phyloP scores from a whole-genome alignment of 2,329 filamentous ascomycete species.

The Mariannaea elegans region DNA sequence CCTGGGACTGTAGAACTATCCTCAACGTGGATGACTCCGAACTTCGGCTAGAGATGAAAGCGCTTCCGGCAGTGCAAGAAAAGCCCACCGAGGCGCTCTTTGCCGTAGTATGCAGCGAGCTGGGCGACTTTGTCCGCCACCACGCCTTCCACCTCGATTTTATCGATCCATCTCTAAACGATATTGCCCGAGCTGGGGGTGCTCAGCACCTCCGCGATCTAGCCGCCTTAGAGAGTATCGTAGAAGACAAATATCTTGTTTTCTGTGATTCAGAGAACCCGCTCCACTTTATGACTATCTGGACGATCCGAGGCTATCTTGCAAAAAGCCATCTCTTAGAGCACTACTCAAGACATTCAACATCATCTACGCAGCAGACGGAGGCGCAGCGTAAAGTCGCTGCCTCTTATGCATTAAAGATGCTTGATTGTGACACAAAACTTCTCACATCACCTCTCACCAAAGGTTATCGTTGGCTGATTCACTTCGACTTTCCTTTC shows the following conservation, averaged over 20 bases:
- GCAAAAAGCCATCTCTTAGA: constrained; percentile 61
- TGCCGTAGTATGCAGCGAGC: constrained; percentile 48
- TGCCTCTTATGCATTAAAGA: constrained; percentile 42
- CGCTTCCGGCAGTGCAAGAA: constrained; percentile 36
- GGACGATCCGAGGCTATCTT: constrained; percentile 41
- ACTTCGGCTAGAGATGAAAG: constrained; percentile 51
- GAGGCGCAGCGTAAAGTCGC: constrained; percentile 42
- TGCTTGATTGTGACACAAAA: constrained; percentile 50
- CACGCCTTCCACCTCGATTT: constrained; percentile 47
- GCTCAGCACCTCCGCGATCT: no score
- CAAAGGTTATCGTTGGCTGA: constrained; percentile 49
- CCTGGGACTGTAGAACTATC: constrained; percentile 53
- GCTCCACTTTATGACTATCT: constrained; percentile 49
- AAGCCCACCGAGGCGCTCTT: constrained; percentile 54
- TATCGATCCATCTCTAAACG: constrained; percentile 42
- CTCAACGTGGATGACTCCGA: constrained; percentile 58
- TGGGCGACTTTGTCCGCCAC: constrained; percentile 50
- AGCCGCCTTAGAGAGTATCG: neutral
- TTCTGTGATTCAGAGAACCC: constrained; percentile 49
- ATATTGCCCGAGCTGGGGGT: constrained; percentile 12
- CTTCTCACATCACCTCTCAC: constrained; percentile 43
- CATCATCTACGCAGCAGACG: constrained; percentile 31
- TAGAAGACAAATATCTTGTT: constrained; percentile 58
- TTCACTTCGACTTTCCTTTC: constrained; percentile 50
- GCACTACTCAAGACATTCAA: constrained; percentile 48